Conservation (phyloP, 768 basidiomycete genomes). For the Tricholoma sp. region DNA sequence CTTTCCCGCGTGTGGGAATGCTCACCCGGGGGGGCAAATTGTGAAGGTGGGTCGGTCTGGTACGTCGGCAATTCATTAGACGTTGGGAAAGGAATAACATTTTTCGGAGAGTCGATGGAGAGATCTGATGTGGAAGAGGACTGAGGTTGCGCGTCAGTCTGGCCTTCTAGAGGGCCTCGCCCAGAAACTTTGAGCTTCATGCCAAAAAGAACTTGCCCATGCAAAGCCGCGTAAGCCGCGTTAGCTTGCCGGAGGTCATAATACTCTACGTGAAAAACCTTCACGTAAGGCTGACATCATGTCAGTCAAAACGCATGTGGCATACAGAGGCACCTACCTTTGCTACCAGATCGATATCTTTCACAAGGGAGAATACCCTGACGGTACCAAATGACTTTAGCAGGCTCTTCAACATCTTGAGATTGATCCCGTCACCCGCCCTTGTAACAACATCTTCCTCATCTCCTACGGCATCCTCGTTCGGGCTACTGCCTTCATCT, state of each 20-base stretch:
- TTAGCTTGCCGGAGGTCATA: conserved; percentile 59
- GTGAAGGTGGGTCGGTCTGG: conserved; percentile 8
- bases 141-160: background rate
- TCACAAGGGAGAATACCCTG: conserved; percentile 20
- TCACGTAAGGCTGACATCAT: conserved; percentile 13
- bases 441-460: background rate
- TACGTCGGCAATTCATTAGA: conserved; percentile 4
- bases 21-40: conserved; percentile 25
- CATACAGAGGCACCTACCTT: conserved; percentile 16
- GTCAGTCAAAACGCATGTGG: background rate
- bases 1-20: conserved; percentile 31
- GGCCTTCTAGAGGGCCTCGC: conserved; percentile 13
- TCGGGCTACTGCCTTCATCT: conserved; percentile 3
- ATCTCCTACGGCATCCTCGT: conserved; percentile 1
- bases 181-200: conserved; percentile 43
- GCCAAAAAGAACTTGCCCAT: conserved; percentile 46
- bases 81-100: conserved; percentile 1
- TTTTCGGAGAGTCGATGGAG: conserved; percentile 4
- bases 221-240: conserved; percentile 43
- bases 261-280: conserved; percentile 58
- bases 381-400: conserved; percentile 32
- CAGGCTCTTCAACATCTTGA: conserved; percentile 24
- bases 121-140: background rate
- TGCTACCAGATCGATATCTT: conserved; percentile 13
- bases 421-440: conserved; percentile 14